Evolutionary conservation across 495 filamentous ascomycete genomes (phyloP), one percentile per base, ranked within the genome.

Genomic region (Penicillium bovifimosum): DNA sequence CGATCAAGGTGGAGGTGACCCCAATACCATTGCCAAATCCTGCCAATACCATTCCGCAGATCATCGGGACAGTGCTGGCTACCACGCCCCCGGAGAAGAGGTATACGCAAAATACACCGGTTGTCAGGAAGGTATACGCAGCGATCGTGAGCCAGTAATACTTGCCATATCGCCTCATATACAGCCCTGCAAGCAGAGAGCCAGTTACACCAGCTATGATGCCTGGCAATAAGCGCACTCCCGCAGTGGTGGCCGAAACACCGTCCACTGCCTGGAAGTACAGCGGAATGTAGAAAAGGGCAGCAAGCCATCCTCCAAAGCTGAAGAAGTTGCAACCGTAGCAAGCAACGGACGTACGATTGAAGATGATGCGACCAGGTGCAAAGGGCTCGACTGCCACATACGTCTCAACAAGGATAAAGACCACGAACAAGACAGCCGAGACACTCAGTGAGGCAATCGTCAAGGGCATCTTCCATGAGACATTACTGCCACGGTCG

Each of bases 281-380:
- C 3, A 95, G 75, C 9, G 90, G 86, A 27, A 93, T 70, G 61
- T 88, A 90, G 75, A 92, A 96, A 0, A 87, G 51, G 5, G 73
- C 63, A 0, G 79, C 76, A 53, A 91, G 70, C 71, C 84, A 85
- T 7, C 77, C 83, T 6, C 75, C 82, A 47, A 90, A 81, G 38
- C 80, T 79, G 67, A 91, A 90, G 72, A 91, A 89, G 60, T 91
- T 90, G 62, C 84, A 82, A 18, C 83, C 62, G 55, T 86, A 91
- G 53, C 78, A 78, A 1, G 88, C 79, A 45, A 91, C 69, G 29
- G 92, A 77, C 2, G 78, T 77, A 13, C 80, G 71, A 62, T 86
- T 76, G 59, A 91, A 86, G 51, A 95, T 87, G 53, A 95, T 84
- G 47, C 83, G 87, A 7, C 83, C 79, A 0, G 90, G 90, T 2